Base-by-base conservation (phyloP, 108 stramenopile genomes). In the Discostella stelligeroides region DNA sequence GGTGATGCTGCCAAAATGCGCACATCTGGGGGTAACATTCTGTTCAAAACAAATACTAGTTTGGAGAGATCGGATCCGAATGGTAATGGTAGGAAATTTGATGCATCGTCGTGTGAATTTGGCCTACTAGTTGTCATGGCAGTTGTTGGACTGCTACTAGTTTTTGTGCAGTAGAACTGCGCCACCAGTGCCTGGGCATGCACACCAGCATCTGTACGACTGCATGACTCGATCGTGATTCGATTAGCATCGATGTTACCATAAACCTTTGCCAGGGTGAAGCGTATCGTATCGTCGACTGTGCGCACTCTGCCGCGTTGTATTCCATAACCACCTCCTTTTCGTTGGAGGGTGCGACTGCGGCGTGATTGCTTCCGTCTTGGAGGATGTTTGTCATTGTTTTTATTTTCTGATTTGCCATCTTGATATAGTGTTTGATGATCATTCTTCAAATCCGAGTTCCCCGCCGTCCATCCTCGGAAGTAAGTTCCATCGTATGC, bases 141-240 rank as follows among this genome's bases (percentile, higher is more conserved):
- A 42, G 27, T 58, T 37, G 59, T 58, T 54, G 47, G 50, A 24
- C 12, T 38, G 37, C 7, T 27, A 38, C 7, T 7, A 60, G n/a
- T n/a, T n/a, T 11, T 48, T 6, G 21, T 42, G 40, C 91, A 87
- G 59, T 91, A 95, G 15, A 92, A 60, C 49, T 86, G 88, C 0
- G 91, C 91, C 21, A 91, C 71, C 80, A 85, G 74, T 12, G 83
- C 76, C 20, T 45, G 63, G 13, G 90, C 87, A 70, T 95, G 94
- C 43, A 95, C 91, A 12, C 94, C 93, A 29, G 80, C 82, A 75
- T 95, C 94, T 28, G 90, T 92, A 1, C 91, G 85, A 61, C 88
- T 89, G 63, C 88, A 92, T 21, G 89, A 86, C 67, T 92, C 91
- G 27, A 95, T 80, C 0, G 83, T 66, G 9, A 95, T 81, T 23